A percentile compares a stretch with the other conserved stretches of the same genome.
Evolutionary conservation across 1,139 yeast genomes (phyloP).

Genomic region (Lodderomyces oxycetoniae): DNA sequence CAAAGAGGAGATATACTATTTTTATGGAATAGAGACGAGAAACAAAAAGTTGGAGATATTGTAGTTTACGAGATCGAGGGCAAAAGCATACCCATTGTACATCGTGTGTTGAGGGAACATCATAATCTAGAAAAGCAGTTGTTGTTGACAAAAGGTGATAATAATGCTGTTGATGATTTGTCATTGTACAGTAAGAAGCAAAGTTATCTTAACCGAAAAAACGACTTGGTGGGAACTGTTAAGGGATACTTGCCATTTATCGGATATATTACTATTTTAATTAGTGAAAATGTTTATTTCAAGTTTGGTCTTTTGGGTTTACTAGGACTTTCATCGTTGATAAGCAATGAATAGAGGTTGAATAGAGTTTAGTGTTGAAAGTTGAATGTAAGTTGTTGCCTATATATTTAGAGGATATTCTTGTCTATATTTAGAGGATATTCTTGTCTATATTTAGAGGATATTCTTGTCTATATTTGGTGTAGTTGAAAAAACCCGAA

Average conservation of each 20-base stretch:
- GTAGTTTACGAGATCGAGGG: conserved; percentile 90
- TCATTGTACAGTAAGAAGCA: conserved; percentile 77
- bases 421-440: too few species aligned
- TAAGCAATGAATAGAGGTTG: conserved; percentile 43
- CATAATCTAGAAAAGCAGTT: conserved; percentile 57
- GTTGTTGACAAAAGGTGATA: conserved; percentile 92
- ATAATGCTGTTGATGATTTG: conserved; percentile 87
- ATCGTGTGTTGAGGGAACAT: conserved; percentile 86
- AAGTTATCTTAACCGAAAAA: conserved; percentile 66
- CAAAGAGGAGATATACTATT: conserved; percentile 94
- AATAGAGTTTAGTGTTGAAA: too few species aligned
- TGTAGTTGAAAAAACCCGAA: too few species aligned
- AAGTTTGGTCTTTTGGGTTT: conserved; percentile 67
- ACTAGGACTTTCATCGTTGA: conserved; percentile 55
- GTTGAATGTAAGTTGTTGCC: too few species aligned
- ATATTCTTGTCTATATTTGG: too few species aligned
- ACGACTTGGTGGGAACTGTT: conserved; percentile 85
- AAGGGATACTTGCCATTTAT: conserved; percentile 87
- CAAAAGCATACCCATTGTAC: conserved; percentile 89
- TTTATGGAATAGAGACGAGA: conserved; percentile 76
- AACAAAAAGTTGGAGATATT: conserved; percentile 81
- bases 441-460: too few species aligned
- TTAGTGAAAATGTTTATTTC: conserved; percentile 83
- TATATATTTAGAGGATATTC: too few species aligned
- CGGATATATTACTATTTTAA: conserved; percentile 86